A percentile compares a stretch with the other conserved stretches of the same genome.
phyloP scores from a whole-genome alignment of 768 basidiomycete genomes.

The Leucocoprinus sp. region DNA sequence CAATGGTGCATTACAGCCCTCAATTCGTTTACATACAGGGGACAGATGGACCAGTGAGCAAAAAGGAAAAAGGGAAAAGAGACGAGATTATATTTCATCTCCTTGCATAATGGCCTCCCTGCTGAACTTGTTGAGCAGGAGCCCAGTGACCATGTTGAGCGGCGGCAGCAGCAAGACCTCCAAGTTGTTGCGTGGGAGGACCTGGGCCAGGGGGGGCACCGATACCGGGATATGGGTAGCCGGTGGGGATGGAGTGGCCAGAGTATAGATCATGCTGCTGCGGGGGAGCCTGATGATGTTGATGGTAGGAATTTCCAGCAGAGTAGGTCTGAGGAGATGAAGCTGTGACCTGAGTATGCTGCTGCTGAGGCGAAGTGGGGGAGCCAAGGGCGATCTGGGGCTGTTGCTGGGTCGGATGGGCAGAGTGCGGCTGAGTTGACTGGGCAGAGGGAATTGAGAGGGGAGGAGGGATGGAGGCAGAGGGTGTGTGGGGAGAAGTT shows the following conservation, averaged over 20 bases:
- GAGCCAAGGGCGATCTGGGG: slow-evolving; percentile 47
- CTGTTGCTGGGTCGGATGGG: slow-evolving; percentile 21
- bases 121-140: slow-evolving; percentile 16
- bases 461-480: slow-evolving; percentile 50
- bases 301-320: slow-evolving; percentile 40
- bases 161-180: slow-evolving; percentile 50
- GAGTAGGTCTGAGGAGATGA: slow-evolving; percentile 45
- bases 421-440: slow-evolving; percentile 22
- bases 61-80: slow-evolving; percentile 3
- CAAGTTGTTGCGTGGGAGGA: slow-evolving; percentile 41
- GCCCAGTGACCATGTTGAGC: slow-evolving; percentile 48
- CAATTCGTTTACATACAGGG: slow-evolving; percentile 12
- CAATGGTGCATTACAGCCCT: slow-evolving; percentile 11
- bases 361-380: slow-evolving; percentile 61
- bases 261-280: slow-evolving; percentile 46
- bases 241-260: slow-evolving; percentile 40
- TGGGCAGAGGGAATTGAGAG: slow-evolving; percentile 37
- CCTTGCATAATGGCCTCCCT: slow-evolving; percentile 42
- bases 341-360: slow-evolving; percentile 50
- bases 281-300: slow-evolving; percentile 39
- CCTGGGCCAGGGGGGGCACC: slow-evolving; percentile 38
- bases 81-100: slow-evolving; percentile 28
- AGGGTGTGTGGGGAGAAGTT: slow-evolving; percentile 54
- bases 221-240: slow-evolving; percentile 39
- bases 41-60: slow-evolving; percentile 8